Conservation (phyloP, 768 basidiomycete genomes). For the Kwoniella heveanensis region DNA sequence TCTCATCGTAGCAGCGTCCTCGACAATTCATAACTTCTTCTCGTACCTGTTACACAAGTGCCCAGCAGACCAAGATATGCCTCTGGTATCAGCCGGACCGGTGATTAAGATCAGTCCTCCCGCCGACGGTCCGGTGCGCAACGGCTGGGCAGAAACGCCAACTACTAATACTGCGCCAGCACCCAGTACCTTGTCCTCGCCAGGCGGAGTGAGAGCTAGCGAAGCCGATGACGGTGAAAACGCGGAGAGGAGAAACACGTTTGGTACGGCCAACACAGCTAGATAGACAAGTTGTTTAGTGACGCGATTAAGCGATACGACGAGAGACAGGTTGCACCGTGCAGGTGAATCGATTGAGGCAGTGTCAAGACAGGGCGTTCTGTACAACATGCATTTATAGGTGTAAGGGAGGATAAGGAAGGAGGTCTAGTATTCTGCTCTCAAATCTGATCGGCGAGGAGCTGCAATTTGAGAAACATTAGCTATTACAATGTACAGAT, state of each 20-base stretch:
- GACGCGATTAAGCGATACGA: background rate
- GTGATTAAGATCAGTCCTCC: background rate
- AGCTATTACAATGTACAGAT: background rate
- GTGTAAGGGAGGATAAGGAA: background rate
- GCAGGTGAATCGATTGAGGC: no score
- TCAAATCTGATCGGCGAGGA: constrained; percentile 35
- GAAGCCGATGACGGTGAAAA: background rate
- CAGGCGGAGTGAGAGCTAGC: background rate
- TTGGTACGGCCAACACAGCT: background rate
- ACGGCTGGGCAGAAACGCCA: background rate
- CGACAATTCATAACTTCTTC: background rate
- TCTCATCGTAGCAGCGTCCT: background rate
- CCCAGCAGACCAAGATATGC: background rate
- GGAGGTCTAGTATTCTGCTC: constrained; percentile 27
- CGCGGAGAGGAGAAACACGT: background rate
- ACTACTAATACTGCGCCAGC: background rate
- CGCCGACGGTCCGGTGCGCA: background rate
- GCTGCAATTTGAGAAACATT: constrained; percentile 15
- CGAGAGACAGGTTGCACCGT: no score
- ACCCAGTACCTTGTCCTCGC: background rate
- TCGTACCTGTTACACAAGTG: background rate
- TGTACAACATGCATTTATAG: constrained; percentile 30
- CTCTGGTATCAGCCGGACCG: background rate
- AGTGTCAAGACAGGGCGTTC: no score
- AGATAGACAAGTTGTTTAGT: background rate